Evolutionary conservation across 148 eudicot species (phyloP), one percentile per base, ranked within the genome.

Genomic region (Oxyria digyna): DNA sequence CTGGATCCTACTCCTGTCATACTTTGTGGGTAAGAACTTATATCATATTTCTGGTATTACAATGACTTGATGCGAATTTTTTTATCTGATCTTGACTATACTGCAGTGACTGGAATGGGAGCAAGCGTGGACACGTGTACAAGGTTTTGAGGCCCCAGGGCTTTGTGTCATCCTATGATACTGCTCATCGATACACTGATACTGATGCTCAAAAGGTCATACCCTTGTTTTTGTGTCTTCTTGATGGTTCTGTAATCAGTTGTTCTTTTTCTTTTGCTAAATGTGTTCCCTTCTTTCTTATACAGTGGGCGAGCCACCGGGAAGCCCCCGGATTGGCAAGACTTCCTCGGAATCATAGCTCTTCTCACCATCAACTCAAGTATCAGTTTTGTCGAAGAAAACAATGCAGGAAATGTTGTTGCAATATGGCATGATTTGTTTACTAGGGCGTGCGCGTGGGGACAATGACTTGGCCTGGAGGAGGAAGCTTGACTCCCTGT

Each of bases 251-350:
- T 66, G 9, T 26, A 15, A 17, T n/a, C n/a, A n/a, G n/a, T 63
- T 70, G 14, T 63, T 69, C 1, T 46, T 62, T 67, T 17, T 65
- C 31, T n/a, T 62, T 69, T 62, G 46, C 69, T n/a, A 73, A 29
- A 69, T 32, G 11, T 67, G n/a, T 57, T 18, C 9, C 40, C 37
- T n/a, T n/a, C 46, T 71, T 77, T 46, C 40, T 41, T 46, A 0
- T 78, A 72, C 75, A 95, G 99, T 95, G 99, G 99, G 85, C 91
- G 62, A 91, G 97, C 82, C 99, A 95, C n/a, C n/a, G n/a, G n/a
- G n/a, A n/a, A n/a, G n/a, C n/a, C n/a, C n/a, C n/a, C n/a, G n/a
- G n/a, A n/a, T n/a, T n/a, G n/a, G n/a, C n/a, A n/a, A n/a, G n/a
- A n/a, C n/a, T n/a, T n/a, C n/a, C n/a, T 74, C 97, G 96, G 46